Conservation (phyloP, 495 filamentous ascomycete genomes). For the Elaphomyces granulatus region DNA sequence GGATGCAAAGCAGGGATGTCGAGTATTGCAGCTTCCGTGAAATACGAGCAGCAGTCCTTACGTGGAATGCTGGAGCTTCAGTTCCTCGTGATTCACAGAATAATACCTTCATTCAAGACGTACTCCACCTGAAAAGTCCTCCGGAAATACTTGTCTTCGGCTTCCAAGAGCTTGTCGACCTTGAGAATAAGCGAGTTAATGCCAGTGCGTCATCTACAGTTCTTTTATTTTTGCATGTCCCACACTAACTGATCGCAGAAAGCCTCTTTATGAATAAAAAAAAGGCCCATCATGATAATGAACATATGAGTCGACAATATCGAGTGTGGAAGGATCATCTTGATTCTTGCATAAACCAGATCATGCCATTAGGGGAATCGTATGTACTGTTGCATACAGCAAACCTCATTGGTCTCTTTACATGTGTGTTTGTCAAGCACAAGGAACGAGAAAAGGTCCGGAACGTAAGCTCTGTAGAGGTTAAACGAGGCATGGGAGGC, state of each 20-base stretch:
- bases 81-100: slow-evolving; percentile 74
- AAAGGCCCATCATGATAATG: slow-evolving; percentile 74
- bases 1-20: slow-evolving; percentile 70
- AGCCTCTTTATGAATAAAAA: slow-evolving; percentile 63
- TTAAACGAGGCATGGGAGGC: slow-evolving; percentile 92
- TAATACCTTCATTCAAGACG: slow-evolving; percentile 57
- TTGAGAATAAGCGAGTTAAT: slow-evolving; percentile 93
- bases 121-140: slow-evolving; percentile 53
- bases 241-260: slow-evolving; percentile 35
- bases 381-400: slow-evolving; percentile 81
- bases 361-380: slow-evolving; percentile 61
- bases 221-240: too few species aligned
- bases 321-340: slow-evolving; percentile 90
- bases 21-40: slow-evolving; percentile 77
- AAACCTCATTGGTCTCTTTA: slow-evolving; percentile 86
- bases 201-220: slow-evolving; percentile 62
- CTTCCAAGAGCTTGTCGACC: slow-evolving; percentile 92
- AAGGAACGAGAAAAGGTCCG: slow-evolving; percentile 59
- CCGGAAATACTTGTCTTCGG: slow-evolving; percentile 92
- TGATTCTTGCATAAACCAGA: slow-evolving; percentile 61
- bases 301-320: slow-evolving; percentile 95
- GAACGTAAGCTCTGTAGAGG: slow-evolving; percentile 61
- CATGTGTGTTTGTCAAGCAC: slow-evolving; percentile 82
- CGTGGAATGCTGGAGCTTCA: slow-evolving; percentile 92
- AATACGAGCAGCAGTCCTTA: slow-evolving; percentile 62